A percentile compares a stretch with the other conserved stretches of the same genome.
Evolutionary conservation across 352 stramenopile species (phyloP).

Genomic region (Pythium aristosporum): DNA sequence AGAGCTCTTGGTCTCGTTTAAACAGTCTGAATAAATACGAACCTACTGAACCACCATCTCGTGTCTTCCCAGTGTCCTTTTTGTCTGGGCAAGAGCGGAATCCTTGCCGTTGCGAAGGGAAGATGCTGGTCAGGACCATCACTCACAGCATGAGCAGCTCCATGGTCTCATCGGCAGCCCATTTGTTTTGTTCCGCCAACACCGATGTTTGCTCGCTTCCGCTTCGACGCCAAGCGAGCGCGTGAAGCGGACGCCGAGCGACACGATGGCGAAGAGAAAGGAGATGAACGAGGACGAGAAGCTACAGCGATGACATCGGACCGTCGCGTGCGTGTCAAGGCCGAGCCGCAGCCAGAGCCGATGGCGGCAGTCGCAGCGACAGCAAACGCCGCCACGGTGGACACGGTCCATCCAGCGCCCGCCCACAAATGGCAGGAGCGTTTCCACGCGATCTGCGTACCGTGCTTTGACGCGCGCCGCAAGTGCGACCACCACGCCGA

Average conservation of each 20-base stretch:
- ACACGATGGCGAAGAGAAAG: slow-evolving; percentile 8
- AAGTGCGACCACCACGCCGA: slow-evolving; percentile 69
- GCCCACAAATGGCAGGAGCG: slow-evolving; percentile 76
- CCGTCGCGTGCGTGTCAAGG: slow-evolving; percentile 14
- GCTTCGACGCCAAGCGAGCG: slow-evolving; percentile 52
- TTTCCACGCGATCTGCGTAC: slow-evolving; percentile 72
- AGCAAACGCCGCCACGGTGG: neutral
- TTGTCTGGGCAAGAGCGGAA: too few relatives aligned
- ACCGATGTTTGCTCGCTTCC: slow-evolving; percentile 56
- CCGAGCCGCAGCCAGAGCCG: slow-evolving; percentile 19
- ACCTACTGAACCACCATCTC: too few relatives aligned
- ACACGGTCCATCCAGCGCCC: neutral
- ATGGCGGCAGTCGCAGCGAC: neutral
- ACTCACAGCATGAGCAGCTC: slow-evolving; percentile 4
- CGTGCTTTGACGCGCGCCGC: slow-evolving; percentile 53
- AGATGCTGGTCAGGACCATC: slow-evolving; percentile 8
- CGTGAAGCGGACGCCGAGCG: slow-evolving; percentile 20
- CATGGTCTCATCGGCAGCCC: neutral
- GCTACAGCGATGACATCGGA: neutral
- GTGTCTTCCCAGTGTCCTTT: too few relatives aligned
- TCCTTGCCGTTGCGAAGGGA: neutral
- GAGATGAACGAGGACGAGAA: neutral
- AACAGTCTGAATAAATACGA: too few relatives aligned
- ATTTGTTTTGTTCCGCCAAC: neutral
- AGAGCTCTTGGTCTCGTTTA: too few relatives aligned